Percentiles rank a stretch among this genome's conserved stretches.
These are phyloP conservation scores for Picea engelmannii DNA, from an alignment of 83 land plant species.

Conservation along the genomic window DNA sequence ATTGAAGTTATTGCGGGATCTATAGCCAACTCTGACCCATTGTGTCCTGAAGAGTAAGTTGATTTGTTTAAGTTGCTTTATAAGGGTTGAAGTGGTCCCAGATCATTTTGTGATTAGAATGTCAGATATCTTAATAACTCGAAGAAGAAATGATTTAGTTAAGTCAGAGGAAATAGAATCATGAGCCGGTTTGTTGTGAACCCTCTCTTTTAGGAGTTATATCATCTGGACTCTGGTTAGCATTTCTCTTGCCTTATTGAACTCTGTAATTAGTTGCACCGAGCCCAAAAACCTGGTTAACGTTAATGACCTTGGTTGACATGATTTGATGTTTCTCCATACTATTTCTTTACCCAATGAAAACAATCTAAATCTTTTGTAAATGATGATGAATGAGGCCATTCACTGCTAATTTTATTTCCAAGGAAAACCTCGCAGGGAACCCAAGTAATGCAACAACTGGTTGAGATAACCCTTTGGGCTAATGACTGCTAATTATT, in stretches of 20 bases:
- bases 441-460: too few species aligned
- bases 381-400: too few species aligned
- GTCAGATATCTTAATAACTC: neutral
- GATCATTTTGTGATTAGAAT: neutral
- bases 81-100: neutral
- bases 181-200: neutral
- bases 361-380: too few species aligned
- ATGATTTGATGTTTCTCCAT: too few species aligned
- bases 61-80: neutral
- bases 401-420: too few species aligned
- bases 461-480: too few species aligned
- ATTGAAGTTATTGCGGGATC: conserved; percentile 65
- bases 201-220: neutral
- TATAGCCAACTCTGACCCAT: too few species aligned
- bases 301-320: neutral
- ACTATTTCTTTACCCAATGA: too few species aligned
- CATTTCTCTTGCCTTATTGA: neutral
- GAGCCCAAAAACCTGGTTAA: neutral
- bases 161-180: neutral
- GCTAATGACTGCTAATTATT: too few species aligned
- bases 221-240: neutral
- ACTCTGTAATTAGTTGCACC: neutral
- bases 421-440: too few species aligned
- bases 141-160: neutral
- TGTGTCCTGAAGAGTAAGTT: conserved; percentile 28